Conservation (phyloP, 192 early-diverging fungal species). For the Phlyctochytrium arcticum region DNA sequence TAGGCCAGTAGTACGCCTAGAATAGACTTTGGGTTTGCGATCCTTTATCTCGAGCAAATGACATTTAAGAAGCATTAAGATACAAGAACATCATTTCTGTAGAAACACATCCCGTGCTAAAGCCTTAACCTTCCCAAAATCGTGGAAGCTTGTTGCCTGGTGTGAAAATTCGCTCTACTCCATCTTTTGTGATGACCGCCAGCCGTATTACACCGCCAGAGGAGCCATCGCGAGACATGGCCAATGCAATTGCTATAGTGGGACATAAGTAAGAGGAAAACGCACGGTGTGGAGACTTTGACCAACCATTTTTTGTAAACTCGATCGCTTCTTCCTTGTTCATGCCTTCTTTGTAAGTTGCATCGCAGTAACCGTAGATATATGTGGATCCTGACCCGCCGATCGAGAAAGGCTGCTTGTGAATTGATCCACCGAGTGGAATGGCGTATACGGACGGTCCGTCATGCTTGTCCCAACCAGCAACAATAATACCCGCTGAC, state of each 20-base stretch:
- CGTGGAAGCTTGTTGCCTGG: constrained; percentile 63
- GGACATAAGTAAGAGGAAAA: too few species aligned
- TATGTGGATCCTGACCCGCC: constrained; percentile 94
- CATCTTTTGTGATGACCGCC: constrained; percentile 85
- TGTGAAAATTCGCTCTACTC: constrained; percentile 84
- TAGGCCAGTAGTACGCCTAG: too few species aligned
- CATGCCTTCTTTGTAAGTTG: constrained; percentile 76
- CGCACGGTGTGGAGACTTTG: too few species aligned
- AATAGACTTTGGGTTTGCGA: too few species aligned
- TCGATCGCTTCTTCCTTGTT: constrained; percentile 78
- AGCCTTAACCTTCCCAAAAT: constrained; percentile 46
- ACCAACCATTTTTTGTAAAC: constrained; percentile 90
- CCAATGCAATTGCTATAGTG: constrained; percentile 74
- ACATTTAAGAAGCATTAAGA: too few species aligned
- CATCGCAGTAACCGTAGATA: constrained; percentile 98
- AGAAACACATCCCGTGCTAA: too few species aligned
- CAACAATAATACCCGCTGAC: constrained; percentile 93
- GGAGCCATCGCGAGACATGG: constrained; percentile 94
- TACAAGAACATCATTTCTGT: too few species aligned
- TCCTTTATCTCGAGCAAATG: too few species aligned
- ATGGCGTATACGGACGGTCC: constrained; percentile 87
- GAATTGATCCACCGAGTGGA: constrained; percentile 88
- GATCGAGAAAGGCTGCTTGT: constrained; percentile 88
- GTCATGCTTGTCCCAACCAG: constrained; percentile 90
- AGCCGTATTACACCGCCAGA: constrained; percentile 94